Conservation (phyloP, 2,329 filamentous ascomycete genomes). For the Calonectria pauciramosa region DNA sequence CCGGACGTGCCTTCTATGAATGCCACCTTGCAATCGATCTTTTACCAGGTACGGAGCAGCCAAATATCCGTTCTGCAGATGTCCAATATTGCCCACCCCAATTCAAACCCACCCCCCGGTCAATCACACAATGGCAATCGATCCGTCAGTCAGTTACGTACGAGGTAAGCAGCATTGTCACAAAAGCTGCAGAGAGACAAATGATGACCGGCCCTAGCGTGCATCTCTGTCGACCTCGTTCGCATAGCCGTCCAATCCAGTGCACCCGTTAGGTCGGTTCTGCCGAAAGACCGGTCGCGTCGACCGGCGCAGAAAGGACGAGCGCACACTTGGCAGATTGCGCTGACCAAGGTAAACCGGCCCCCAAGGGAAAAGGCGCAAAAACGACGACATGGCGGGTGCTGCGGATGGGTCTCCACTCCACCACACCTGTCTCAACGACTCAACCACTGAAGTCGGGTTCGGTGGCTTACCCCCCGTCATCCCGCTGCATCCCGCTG, state of each 20-base stretch:
- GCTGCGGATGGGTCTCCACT: constrained; percentile 10
- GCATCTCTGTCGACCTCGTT: neutral
- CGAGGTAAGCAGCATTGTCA: constrained; percentile 26
- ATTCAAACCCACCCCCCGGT: neutral
- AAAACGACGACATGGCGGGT: neutral
- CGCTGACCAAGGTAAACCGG: constrained; percentile 31
- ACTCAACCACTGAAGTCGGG: constrained; percentile 7
- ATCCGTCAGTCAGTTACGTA: constrained; percentile 26
- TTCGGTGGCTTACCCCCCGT: neutral
- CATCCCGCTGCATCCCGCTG: constrained; percentile 25
- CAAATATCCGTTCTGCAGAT: constrained; percentile 1
- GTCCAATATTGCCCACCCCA: constrained; percentile 7
- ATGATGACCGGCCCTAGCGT: constrained; percentile 25
- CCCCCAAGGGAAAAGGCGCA: constrained; percentile 14
- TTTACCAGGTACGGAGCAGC: neutral
- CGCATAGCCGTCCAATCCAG: constrained; percentile 26
- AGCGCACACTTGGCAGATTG: constrained; percentile 29
- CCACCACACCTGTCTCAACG: neutral
- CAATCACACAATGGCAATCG: constrained; percentile 8
- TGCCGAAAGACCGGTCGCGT: constrained; percentile 25
- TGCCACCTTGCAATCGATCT: constrained; percentile 2
- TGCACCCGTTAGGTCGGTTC: constrained; percentile 26
- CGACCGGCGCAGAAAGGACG: constrained; percentile 3
- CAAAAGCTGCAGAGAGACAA: constrained; percentile 23
- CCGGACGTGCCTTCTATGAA: neutral